phyloP scores from a whole-genome alignment of 2,329 filamentous ascomycete species.

The Dichotomopilus funicola region DNA sequence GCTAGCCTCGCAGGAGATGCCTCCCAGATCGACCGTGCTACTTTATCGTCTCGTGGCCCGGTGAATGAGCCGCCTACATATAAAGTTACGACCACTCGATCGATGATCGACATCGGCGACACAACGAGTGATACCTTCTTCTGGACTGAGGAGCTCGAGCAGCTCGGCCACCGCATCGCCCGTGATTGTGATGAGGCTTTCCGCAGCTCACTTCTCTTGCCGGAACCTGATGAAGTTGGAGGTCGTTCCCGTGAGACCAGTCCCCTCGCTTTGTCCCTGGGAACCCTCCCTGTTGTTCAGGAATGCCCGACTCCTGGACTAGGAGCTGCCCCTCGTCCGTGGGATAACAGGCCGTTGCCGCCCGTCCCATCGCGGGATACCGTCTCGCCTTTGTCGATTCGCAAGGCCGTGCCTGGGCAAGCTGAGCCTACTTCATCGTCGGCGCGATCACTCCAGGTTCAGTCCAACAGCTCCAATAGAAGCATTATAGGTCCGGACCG shows the following conservation, averaged over 20 bases:
- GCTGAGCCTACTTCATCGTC: constrained; percentile 15
- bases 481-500: constrained; percentile 30
- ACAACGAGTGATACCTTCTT: constrained; percentile 15
- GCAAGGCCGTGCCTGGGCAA: constrained; percentile 4
- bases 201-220: constrained; percentile 53
- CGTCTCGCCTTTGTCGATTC: constrained; percentile 19
- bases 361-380: constrained; percentile 37
- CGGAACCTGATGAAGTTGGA: constrained; percentile 18
- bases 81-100: not conserved
- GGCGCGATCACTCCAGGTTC: constrained; percentile 23
- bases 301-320: constrained; percentile 6
- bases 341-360: constrained; percentile 46
- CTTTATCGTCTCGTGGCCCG: constrained; percentile 21
- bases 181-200: constrained; percentile 92
- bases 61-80: constrained; percentile 12
- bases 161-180: constrained; percentile 78
- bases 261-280: constrained; percentile 39
- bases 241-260: constrained; percentile 31
- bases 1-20: constrained; percentile 28
- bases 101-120: constrained; percentile 16
- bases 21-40: constrained; percentile 23
- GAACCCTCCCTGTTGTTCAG: constrained; percentile 21
- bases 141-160: constrained; percentile 64
- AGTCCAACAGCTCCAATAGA: constrained; percentile 1
- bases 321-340: constrained; percentile 24